Percentiles rank a stretch among this genome's conserved stretches.
Conservation (phyloP, 1,139 yeast species). For the Dujonia santamariae region DNA sequence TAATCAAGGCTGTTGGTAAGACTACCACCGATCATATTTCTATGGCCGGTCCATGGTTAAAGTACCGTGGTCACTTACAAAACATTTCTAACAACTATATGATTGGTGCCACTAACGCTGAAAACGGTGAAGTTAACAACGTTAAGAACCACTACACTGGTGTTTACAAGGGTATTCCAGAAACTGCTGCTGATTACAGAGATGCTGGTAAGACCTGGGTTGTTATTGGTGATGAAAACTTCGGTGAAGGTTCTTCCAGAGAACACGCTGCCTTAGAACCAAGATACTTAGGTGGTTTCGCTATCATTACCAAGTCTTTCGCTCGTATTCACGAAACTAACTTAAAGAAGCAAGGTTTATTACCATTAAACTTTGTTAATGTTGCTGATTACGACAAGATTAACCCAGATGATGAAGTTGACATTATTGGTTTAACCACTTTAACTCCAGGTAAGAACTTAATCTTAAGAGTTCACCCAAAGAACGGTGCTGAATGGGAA, state of each 20-base stretch:
- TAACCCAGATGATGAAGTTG: conserved; percentile 85
- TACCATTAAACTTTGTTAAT: conserved; percentile 91
- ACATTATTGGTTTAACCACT: conserved; percentile 77
- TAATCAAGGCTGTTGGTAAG: conserved; percentile 96
- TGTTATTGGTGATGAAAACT: conserved; percentile 98
- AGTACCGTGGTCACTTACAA: conserved; percentile 99
- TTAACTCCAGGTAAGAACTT: conserved; percentile 93
- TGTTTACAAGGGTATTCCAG: conserved; percentile 93
- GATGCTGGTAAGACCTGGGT: conserved; percentile 92
- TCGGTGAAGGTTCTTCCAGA: conserved; percentile 99
- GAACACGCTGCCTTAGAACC: conserved; percentile 99
- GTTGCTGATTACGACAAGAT: conserved; percentile 93
- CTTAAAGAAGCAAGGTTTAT: conserved; percentile 54
- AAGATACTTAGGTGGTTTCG: conserved; percentile 98
- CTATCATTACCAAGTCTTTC: conserved; percentile 94
- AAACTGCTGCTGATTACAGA: conserved; percentile 92
- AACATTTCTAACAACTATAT: conserved; percentile 98
- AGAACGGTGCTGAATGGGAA: conserved; percentile 82
- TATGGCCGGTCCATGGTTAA: conserved; percentile 99
- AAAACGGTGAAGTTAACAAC: conserved; percentile 91
- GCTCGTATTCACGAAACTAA: conserved; percentile 81
- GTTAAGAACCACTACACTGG: conserved; percentile 91
- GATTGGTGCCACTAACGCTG: conserved; percentile 99
- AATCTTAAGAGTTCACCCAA: conserved; percentile 85
- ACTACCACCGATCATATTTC: conserved; percentile 99